Evolutionary conservation across 345 rosid genomes (phyloP), one percentile per base, ranked within the genome.

Genomic region (Acer negundo): DNA sequence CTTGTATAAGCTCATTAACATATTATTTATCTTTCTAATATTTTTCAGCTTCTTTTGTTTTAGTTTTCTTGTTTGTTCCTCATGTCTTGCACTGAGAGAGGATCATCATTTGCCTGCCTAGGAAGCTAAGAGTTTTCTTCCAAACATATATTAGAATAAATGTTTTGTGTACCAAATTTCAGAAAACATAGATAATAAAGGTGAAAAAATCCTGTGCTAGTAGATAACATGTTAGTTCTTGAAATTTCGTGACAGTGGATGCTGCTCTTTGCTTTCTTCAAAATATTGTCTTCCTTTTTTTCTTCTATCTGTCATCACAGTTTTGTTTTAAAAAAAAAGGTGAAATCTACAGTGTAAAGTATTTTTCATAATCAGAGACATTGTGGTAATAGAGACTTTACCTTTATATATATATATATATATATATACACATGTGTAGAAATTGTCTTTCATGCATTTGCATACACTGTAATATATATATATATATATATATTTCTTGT

Each of bases 301-400:
- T 56, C 40, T 20, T 67, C 55, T 13, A 15, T 42, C 73, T 78
- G 62, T 73, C 70, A 69, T 59, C 69, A 35, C 59, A 13, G 23
- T 51, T 76, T 9, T 66, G 78, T 77, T 78, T 80, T 76, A 68
- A 72, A 65, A 69, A 4, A 4, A 79, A 70, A 79, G 76, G 73
- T 67, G 67, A 76, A 80, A 80, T 84, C 77, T 69, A 86, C 80
- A 79, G 83, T 79, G 53, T 69, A 79, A 81, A 81, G 85, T 72
- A 44, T 49, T 28, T 22, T 55, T 22, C 49, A 69, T 77, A 67
- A 74, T 70, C 74, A 70, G 63, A 6, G 64, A 53, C 74, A 66
- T 59, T 67, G 49, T 74, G 79, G 55, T 56, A 15, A 10, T 47
- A 13, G 70, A n/a, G 70, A n/a, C 49, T 56, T 40, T 4, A 19